Percentiles rank a stretch among this genome's conserved stretches.
phyloP scores from a whole-genome alignment of 2,329 filamentous ascomycete genomes.

The Paecilomyces fulvus region DNA sequence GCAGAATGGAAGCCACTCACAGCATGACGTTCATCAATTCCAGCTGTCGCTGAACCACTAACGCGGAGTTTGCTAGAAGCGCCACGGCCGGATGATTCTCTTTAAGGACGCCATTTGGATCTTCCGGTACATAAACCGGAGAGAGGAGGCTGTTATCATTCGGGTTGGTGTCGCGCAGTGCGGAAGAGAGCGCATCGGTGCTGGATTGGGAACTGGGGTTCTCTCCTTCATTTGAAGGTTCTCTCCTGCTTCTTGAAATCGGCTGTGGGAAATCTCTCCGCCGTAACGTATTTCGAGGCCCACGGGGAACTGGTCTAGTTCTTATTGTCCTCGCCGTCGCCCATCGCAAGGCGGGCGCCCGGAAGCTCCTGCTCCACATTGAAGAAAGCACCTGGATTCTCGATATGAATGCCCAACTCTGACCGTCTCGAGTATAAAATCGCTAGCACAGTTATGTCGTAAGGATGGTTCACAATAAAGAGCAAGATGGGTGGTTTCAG shows the following conservation, averaged over 20 bases:
- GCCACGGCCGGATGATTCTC: slow-evolving; percentile 49
- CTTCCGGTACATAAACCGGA: slow-evolving; percentile 54
- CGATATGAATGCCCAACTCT: neutral
- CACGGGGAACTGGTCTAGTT: slow-evolving; percentile 17
- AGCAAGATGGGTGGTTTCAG: neutral
- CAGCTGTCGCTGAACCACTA: slow-evolving; percentile 55
- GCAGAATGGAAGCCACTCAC: slow-evolving; percentile 16
- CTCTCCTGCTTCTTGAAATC: slow-evolving; percentile 5
- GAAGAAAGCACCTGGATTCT: neutral
- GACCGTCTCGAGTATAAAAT: neutral
- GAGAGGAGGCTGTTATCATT: slow-evolving; percentile 47
- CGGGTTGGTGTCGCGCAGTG: slow-evolving; percentile 37
- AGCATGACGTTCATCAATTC: slow-evolving; percentile 60
- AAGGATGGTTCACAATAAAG: neutral
- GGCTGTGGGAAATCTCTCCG: slow-evolving; percentile 11
- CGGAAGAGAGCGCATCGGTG: slow-evolving; percentile 11
- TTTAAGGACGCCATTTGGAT: slow-evolving; percentile 51
- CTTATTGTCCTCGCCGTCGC: slow-evolving; percentile 15
- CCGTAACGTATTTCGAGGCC: slow-evolving; percentile 22
- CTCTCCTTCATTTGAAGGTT: slow-evolving; percentile 2
- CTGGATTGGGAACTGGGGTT: slow-evolving; percentile 2
- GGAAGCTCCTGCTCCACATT: slow-evolving; percentile 25
- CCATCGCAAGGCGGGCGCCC: slow-evolving; percentile 12
- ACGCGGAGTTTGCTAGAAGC: slow-evolving; percentile 52
- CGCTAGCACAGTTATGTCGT: neutral